A percentile compares a stretch with the other conserved stretches of the same genome.
phyloP scores from a whole-genome alignment of 768 basidiomycete species.

The Boletales sp. region DNA sequence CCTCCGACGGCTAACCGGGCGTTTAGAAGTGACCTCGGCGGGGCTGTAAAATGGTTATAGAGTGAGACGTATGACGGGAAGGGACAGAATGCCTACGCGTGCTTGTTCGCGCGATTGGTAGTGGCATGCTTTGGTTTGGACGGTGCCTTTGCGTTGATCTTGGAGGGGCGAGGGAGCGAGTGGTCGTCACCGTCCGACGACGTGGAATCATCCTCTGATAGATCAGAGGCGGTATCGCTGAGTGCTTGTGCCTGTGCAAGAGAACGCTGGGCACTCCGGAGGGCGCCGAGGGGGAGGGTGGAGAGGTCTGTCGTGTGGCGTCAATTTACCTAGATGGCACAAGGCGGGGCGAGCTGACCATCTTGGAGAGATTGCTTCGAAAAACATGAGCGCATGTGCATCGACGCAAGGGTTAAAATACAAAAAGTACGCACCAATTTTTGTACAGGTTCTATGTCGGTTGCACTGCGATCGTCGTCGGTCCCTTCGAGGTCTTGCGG shows the following conservation, averaged over 20 bases:
- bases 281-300: slow-evolving; percentile 57
- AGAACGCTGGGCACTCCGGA: slow-evolving; percentile 60
- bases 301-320: slow-evolving; percentile 45
- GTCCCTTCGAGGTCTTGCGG: slow-evolving; percentile 21
- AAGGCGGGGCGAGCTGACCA: slow-evolving; percentile 11
- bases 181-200: slow-evolving; percentile 12
- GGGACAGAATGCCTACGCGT: slow-evolving; percentile 64
- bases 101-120: slow-evolving; percentile 68
- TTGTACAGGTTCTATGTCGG: slow-evolving; percentile 8
- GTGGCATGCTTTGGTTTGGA: slow-evolving; percentile 42
- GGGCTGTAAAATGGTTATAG: slow-evolving; percentile 48
- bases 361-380: slow-evolving; percentile 27
- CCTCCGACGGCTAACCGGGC: slow-evolving; percentile 72
- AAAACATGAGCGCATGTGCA: neutral
- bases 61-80: neutral
- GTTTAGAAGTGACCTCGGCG: slow-evolving; percentile 77
- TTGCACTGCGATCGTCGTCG: neutral
- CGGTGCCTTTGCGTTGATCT: slow-evolving; percentile 36
- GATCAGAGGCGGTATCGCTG: slow-evolving; percentile 38
- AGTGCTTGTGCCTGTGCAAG: slow-evolving; percentile 42
- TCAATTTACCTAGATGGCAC: slow-evolving; percentile 6
- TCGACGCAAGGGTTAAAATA: neutral
- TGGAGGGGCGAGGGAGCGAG: slow-evolving; percentile 2
- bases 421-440: slow-evolving; percentile 12
- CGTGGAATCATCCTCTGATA: slow-evolving; percentile 15